Percentiles rank a stretch among this genome's conserved stretches.
Conservation (phyloP, 2,329 filamentous ascomycete species). For the Coniochaeta prunicola region DNA sequence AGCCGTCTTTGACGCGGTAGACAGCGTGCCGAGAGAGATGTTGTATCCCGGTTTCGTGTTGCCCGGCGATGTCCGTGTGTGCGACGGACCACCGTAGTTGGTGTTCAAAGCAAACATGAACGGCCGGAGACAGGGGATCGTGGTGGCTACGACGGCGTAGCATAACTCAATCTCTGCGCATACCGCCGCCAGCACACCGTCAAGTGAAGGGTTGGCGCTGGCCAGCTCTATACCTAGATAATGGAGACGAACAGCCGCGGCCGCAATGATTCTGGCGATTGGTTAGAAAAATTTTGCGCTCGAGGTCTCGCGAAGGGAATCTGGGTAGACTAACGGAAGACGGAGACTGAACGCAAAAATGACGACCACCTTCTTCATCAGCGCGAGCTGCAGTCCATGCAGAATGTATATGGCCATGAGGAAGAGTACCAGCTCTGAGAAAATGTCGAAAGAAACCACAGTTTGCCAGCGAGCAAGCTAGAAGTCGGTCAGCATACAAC, state of each 20-base stretch:
- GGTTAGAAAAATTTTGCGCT: background rate
- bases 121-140: conserved; percentile 33
- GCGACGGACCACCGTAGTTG: conserved; percentile 18
- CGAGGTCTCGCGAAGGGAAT: background rate
- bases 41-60: conserved; percentile 3
- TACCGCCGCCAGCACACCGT: conserved; percentile 24
- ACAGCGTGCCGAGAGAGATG: background rate
- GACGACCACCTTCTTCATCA: conserved; percentile 28
- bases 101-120: conserved; percentile 30
- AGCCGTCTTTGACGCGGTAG: background rate
- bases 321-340: conserved; percentile 22
- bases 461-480: conserved; percentile 30
- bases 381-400: conserved; percentile 26
- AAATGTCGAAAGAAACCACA: conserved; percentile 29
- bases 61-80: conserved; percentile 1
- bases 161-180: conserved; percentile 31
- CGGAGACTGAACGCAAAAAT: conserved; percentile 32
- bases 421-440: conserved; percentile 29
- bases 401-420: conserved; percentile 27
- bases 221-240: conserved; percentile 22
- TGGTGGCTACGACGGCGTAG: conserved; percentile 31
- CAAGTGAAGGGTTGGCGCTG: conserved; percentile 27
- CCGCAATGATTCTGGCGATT: conserved; percentile 26
- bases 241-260: conserved; percentile 27
- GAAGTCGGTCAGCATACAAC: background rate